Evolutionary conservation across 2,329 filamentous ascomycete species (phyloP), one percentile per base, ranked within the genome.

Genomic region (Colletotrichum gigasporum): DNA sequence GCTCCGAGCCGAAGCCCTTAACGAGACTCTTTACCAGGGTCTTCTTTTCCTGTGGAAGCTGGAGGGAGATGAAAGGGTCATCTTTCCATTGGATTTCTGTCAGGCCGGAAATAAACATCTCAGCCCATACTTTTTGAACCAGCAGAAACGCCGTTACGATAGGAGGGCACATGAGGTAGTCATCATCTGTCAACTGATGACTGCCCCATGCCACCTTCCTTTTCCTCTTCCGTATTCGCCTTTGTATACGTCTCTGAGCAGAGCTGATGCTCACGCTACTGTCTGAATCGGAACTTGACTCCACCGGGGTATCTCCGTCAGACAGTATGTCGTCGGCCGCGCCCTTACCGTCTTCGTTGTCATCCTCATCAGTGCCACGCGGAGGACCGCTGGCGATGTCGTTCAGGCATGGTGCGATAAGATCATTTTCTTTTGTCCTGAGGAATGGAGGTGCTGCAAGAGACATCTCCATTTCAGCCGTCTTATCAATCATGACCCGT

Each of bases 181-280:
- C 47, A 5, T 18, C 10, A 26, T 45, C 22, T 2, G 5, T 22
- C 42, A 18, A 45, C 1, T 10, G 2, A 4, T 28, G 7, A 2
- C 22, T 0, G 2, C 14, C 0, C 22, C 2, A 3, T 11, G 5
- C 14, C n/a, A n/a, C n/a, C n/a, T n/a, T n/a, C n/a, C n/a, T n/a
- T n/a, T n/a, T n/a, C n/a, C n/a, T n/a, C n/a, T n/a, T n/a, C n/a
- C n/a, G n/a, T n/a, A n/a, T n/a, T n/a, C n/a, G n/a, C n/a, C n/a
- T n/a, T n/a, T n/a, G n/a, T n/a, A n/a, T n/a, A n/a, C n/a, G n/a
- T n/a, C n/a, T n/a, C n/a, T n/a, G n/a, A n/a, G n/a, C n/a, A n/a
- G n/a, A n/a, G n/a, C n/a, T n/a, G n/a, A n/a, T n/a, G n/a, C n/a
- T n/a, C n/a, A n/a, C n/a, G n/a, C n/a, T n/a, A n/a, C n/a, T n/a